Base-by-base conservation (phyloP, 495 filamentous ascomycete genomes). In the Astrothelium macrocarpum region DNA sequence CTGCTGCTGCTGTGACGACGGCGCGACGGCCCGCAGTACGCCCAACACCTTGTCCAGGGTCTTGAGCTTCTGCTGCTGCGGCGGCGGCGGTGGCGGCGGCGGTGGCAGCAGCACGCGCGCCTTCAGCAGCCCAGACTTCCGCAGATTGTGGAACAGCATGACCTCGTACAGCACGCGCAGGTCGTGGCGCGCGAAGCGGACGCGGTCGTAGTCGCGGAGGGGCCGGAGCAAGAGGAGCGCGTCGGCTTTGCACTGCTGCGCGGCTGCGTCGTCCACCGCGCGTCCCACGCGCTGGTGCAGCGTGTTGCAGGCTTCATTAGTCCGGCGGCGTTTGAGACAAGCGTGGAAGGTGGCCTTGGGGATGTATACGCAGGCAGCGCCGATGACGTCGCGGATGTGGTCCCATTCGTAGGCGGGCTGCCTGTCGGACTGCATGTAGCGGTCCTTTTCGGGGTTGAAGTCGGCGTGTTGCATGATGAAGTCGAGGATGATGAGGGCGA, bases 401-500 rank as follows among this genome's bases (percentile, higher is more conserved):
- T 26, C 7, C 49, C 49, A 56, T 2, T 9, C 10, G 49, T 56
- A 56, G 12, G 10, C 11, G 12, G 49, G 20, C 20, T 28, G 49
- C 20, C 9, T 28, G 20, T 23, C n/a, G 0, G n/a, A 9, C 9
- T 10, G 12, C 49, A 56, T 56, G 49, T 28, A 29, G 2, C 9
- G 11, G 25, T 56, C 49, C 23, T 26, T 9, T 29, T 9, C 7
- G 12, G 20, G 49, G 10, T 56, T 7, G 9, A 28, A 10, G 2
- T 28, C 23, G 49, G 12, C 12, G 25, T 56, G 49, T 20, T 28
- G 29, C 0, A 56, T 0, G 49, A 56, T 26, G 25, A 56, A 56
- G 5, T 56, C 49, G 49, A 56, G 23, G 49, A 29, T 29, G 49
- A 56, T 56, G 49, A 56, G 49, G 49, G 49, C 49, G 25, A 56